phyloP scores from a whole-genome alignment of 1,139 yeast genomes.

The Hemisphaericaspora lyxosophila region DNA sequence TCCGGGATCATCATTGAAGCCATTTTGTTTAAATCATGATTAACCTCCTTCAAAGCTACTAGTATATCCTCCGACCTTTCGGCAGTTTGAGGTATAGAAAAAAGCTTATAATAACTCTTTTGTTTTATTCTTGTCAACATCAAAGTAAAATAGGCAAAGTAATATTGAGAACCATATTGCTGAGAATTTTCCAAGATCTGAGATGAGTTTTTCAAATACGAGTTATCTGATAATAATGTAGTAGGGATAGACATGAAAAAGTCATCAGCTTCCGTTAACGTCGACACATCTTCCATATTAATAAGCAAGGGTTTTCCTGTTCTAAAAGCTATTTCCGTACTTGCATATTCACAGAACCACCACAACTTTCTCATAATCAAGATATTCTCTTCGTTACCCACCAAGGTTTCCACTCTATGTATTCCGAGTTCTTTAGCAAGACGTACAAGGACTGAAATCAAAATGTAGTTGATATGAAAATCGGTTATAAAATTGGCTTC shows the following conservation, averaged over 20 bases:
- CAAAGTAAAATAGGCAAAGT: conserved; percentile 17
- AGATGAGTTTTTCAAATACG: conserved; percentile 10
- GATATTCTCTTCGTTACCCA: conserved; percentile 11
- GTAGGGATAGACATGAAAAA: conserved; percentile 15
- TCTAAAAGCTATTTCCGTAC: conserved; percentile 23
- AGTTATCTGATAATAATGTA: conserved; percentile 8
- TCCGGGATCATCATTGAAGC: conserved; percentile 20
- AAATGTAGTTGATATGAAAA: conserved; percentile 22
- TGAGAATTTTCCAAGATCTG: conserved; percentile 6
- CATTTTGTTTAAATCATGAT: conserved; percentile 18
- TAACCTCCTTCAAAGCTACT: conserved; percentile 13
- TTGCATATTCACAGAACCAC: conserved; percentile 24
- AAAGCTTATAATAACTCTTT: conserved; percentile 20
- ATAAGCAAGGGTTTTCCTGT: conserved; percentile 21
- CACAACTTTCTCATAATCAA: conserved; percentile 17
- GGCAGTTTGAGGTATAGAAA: conserved; percentile 10
- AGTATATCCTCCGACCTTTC: conserved; percentile 10
- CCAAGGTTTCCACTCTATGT: conserved; percentile 17
- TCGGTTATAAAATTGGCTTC: conserved; percentile 26
- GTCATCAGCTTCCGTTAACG: conserved; percentile 19
- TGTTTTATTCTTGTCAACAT: conserved; percentile 21
- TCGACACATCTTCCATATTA: conserved; percentile 18
- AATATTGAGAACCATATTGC: conserved; percentile 10
- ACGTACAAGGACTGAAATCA: conserved; percentile 22
- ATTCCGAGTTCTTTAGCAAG: conserved; percentile 23